Base-by-base conservation (phyloP, 345 rosid species). In the Streptanthus diversifolius region DNA sequence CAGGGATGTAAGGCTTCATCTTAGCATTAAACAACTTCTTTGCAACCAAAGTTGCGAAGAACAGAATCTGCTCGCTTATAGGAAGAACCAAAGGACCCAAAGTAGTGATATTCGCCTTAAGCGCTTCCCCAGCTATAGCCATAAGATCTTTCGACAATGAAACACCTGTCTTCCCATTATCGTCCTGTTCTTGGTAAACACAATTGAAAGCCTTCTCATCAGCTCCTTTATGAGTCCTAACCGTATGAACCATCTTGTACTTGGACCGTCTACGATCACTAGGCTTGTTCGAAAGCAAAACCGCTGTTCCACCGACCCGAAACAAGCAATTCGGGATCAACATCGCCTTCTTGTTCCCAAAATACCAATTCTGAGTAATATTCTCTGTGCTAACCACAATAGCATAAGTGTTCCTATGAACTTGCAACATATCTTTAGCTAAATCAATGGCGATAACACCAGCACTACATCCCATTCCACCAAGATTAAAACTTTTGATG, bases 51-150 rank as follows among this genome's bases (percentile, higher is more conserved):
- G 88, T 85, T 14, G 68, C 56, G 36, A 92, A 90, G 86, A 93
- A 93, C 32, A 86, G 57, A 45, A 93, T 82, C 47, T 90, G 95
- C 76, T 93, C 98, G 41, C 95, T 88, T 40, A 92, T 80, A 0
- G 97, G 98, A 62, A 92, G 88, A 76, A 92, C 98, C 30, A 92
- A 77, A 40, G 98, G 98, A 61, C 98, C 96, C 64, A 92, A 61
- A 2, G 93, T 85, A 2, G 97, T 90, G 55, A 92, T 90, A 32
- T 90, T 92, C n/a, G 87, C 74, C 80, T 90, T 92, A 0, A 92
- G 86, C 22, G 96, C 96, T 27, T 80, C 85, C 24, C 95, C 93
- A 7, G 97, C 96, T 73, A 92, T 82, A 8, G 84, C 80, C 96
- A 87, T 88, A 15, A 92, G 82, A 76, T 90, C 96, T 66, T 90